Evolutionary conservation across 306 rosid genomes (phyloP).

Genomic region (cucumber (Cucumis sativus)): Cucumber_9930_V3 NC_026655.2:124001-124500

Average conservation of each 20-base stretch:
- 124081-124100: neutral
- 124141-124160: neutral
- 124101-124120: neutral
- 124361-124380: conserved; percentile 37
- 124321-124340: neutral
- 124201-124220: neutral
- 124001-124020: too few relatives aligned
- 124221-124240: neutral
- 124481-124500: conserved; percentile 38
- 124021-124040: too few relatives aligned
- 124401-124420: neutral
- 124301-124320: neutral
- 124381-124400: conserved; percentile 30
- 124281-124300: neutral
- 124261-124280: neutral
- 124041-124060: neutral
- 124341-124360: neutral
- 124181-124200: neutral
- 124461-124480: conserved; percentile 48
- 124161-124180: neutral
- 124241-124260: neutral
- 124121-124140: neutral
- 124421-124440: conserved; percentile 41
- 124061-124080: neutral
- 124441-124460: conserved; percentile 42